Conservation (phyloP, 108 stramenopile genomes). For the Aurantiochytrium sp. region DNA sequence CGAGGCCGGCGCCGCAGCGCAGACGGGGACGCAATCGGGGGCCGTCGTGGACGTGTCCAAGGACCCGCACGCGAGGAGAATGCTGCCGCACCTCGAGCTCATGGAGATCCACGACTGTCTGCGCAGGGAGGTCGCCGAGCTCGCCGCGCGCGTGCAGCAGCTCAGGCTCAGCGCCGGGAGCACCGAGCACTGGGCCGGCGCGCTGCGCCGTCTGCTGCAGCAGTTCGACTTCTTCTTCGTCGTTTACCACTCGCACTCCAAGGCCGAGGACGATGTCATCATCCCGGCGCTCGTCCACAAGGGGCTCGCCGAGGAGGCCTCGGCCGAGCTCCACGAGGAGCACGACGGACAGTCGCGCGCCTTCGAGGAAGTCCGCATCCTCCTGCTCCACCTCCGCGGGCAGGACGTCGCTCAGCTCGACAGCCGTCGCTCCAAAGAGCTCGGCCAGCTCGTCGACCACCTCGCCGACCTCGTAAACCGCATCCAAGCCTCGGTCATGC, state of each 20-base stretch:
- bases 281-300: slow-evolving; percentile 52
- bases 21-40: too few species aligned
- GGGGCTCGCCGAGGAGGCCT: slow-evolving; percentile 13
- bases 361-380: background rate
- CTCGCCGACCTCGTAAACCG: background rate
- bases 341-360: background rate
- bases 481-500: background rate
- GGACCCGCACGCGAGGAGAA: too few species aligned
- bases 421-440: background rate
- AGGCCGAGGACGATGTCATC: slow-evolving; percentile 55
- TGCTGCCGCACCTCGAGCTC: background rate
- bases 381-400: background rate
- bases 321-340: background rate
- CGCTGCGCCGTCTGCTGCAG: background rate
- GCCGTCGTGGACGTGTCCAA: too few species aligned
- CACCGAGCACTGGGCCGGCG: background rate
- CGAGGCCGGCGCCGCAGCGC: too few species aligned
- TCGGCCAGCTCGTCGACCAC: background rate
- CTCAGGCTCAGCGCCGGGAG: background rate
- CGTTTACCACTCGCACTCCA: slow-evolving; percentile 52
- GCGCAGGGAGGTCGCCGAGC: background rate
- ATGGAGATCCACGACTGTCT: background rate
- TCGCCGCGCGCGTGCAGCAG: background rate
- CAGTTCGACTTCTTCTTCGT: slow-evolving; percentile 50
- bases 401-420: background rate